phyloP scores from a whole-genome alignment of 371 early-diverging fungal species.

The Coemansia sp. region DNA sequence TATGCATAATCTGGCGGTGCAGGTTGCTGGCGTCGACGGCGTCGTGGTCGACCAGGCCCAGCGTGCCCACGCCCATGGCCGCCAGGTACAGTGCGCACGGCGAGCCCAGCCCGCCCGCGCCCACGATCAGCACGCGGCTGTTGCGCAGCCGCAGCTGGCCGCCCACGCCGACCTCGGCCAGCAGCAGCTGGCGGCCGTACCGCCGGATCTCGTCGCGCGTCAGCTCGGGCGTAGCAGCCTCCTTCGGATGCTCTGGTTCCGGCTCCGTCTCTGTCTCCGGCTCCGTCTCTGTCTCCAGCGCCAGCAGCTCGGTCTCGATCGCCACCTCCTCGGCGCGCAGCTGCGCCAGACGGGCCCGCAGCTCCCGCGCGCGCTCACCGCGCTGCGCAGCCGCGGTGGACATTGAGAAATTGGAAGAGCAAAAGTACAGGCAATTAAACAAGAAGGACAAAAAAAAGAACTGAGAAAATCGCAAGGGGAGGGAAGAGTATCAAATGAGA shows the following conservation, averaged over 20 bases:
- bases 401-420: not conserved
- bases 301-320: constrained; percentile 33
- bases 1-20: constrained; percentile 96
- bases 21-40: constrained; percentile 92
- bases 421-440: not conserved
- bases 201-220: constrained; percentile 73
- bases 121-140: constrained; percentile 85
- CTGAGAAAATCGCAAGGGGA: not conserved
- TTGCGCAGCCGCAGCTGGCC: constrained; percentile 81
- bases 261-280: not conserved
- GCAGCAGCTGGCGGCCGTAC: constrained; percentile 92
- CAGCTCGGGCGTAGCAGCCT: constrained; percentile 1
- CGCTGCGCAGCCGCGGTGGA: not conserved
- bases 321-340: constrained; percentile 42
- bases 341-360: constrained; percentile 16
- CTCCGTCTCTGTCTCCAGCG: constrained; percentile 16
- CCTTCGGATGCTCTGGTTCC: not conserved
- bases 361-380: not conserved
- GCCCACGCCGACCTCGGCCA: constrained; percentile 79
- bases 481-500: not conserved
- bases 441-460: not conserved
- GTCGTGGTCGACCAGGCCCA: constrained; percentile 98
- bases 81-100: constrained; percentile 91
- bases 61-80: constrained; percentile 84
- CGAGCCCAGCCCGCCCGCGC: constrained; percentile 97